Evolutionary conservation across 2,329 filamentous ascomycete genomes (phyloP).

Genomic region (Byssoonygena ceratinophila): DNA sequence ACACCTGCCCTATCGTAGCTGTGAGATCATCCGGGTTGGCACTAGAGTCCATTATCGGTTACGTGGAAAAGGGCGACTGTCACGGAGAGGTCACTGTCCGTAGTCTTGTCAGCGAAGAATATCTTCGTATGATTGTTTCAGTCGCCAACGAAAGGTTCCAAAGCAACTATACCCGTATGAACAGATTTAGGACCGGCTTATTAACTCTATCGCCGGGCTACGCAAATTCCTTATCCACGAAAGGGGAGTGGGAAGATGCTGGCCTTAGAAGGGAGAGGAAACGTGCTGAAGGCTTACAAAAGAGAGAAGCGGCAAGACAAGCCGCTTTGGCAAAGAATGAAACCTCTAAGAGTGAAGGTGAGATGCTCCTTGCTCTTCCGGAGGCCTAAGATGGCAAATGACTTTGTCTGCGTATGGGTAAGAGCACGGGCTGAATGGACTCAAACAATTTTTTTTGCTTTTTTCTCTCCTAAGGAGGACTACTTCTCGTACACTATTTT

Average conservation of each 20-base stretch:
- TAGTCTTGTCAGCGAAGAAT: slow-evolving; percentile 53
- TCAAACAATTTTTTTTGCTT: background rate
- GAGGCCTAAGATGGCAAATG: background rate
- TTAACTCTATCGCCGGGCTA: slow-evolving; percentile 18
- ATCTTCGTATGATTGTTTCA: slow-evolving; percentile 55
- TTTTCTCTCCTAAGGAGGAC: background rate
- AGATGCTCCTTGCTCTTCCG: background rate
- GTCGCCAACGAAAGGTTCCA: slow-evolving; percentile 56
- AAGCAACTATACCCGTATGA: slow-evolving; percentile 32
- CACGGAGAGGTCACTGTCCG: slow-evolving; percentile 34
- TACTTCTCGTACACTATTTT: background rate
- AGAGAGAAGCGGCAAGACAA: slow-evolving; percentile 21
- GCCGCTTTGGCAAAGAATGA: slow-evolving; percentile 5
- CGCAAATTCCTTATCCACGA: slow-evolving; percentile 3
- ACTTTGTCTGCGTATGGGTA: background rate
- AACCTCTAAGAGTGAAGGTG: background rate
- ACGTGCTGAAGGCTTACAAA: slow-evolving; percentile 32
- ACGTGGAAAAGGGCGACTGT: slow-evolving; percentile 21
- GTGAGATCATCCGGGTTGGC: slow-evolving; percentile 73
- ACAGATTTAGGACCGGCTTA: slow-evolving; percentile 29
- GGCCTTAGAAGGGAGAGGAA: slow-evolving; percentile 32
- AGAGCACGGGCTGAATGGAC: background rate
- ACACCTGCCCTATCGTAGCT: slow-evolving; percentile 63
- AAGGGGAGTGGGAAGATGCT: slow-evolving; percentile 31
- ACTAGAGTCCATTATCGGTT: slow-evolving; percentile 71